phyloP scores from a whole-genome alignment of 1,284 basidiomycete genomes.

The Bjerkandera adusta region DNA sequence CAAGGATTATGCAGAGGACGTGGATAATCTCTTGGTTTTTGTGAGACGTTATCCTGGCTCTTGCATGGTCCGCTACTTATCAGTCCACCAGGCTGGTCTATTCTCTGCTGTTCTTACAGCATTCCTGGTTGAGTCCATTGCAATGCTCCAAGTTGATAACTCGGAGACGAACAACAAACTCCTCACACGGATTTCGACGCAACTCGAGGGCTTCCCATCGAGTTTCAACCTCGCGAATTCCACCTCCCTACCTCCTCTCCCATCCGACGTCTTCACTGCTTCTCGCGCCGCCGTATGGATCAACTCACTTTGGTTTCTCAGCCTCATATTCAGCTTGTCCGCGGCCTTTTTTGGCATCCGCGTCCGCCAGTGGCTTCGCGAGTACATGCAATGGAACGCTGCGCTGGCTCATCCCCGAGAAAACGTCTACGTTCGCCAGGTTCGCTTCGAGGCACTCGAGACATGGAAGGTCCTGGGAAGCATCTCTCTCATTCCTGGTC shows the following conservation, averaged over 20 bases:
- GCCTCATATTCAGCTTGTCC: conserved; percentile 15
- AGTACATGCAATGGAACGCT: no score
- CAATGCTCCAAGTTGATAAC: not conserved
- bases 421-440: no score
- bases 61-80: no score
- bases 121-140: not conserved
- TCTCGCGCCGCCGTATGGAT: not conserved
- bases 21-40: conserved; percentile 8
- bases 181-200: not conserved
- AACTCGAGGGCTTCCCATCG: not conserved
- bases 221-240: not conserved
- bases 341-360: conserved; percentile 17
- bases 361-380: conserved; percentile 20
- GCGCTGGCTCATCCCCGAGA: no score
- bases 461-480: no score
- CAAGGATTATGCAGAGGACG: conserved; percentile 5
- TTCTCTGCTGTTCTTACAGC: conserved; percentile 2
- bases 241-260: not conserved
- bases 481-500: no score
- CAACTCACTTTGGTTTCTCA: conserved; percentile 16
- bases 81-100: conserved; percentile 12
- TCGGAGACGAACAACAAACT: not conserved
- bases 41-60: no score
- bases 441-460: no score
- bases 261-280: not conserved